Evolutionary conservation across 768 basidiomycete genomes (phyloP), one percentile per base, ranked within the genome.

Genomic region (Podaxis sp.): DNA sequence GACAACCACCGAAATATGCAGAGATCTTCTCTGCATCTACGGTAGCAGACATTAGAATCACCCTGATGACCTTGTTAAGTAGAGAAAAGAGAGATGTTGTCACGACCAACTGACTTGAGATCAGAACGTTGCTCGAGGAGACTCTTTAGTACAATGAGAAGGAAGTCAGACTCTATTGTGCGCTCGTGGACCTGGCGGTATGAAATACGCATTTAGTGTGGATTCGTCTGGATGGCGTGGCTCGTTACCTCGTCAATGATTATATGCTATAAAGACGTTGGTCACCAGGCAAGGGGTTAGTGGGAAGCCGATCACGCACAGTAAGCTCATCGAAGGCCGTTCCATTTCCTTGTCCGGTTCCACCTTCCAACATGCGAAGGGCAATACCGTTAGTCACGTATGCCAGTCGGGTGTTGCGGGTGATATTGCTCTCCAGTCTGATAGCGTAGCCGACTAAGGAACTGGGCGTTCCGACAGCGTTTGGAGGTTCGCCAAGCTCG

Each of bases 1-100:
- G 93, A 67, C 90, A 90, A 52, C 86, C 85, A n/a, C 89, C 92
- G 71, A 99, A 97, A 73, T 89, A 98, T 13, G 74, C 77, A 11
- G 95, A 92, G 44, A 99, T 86, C 77, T 95, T 95, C 60, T 92
- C 88, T 1, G 93, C 88, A 67, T 99, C 95, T 26, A 97, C 80
- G 0, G 97, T 99, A 0, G 97, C 96, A 36, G 95, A 96, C 96
- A 99, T 99, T 52, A 99, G 82, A 15, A 98, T 85, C 44, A 99
- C 86, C 75, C 93, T 95, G 61, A 17, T 30, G 15, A 56, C 63
- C 17, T 52, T 9, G 4, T 33, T 52, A 40, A 64, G 65, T 54
- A 61, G 44, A 36, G 48, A 46, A 26, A 54, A 36, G 63, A 15
- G 40, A n/a, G 19, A 17, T 19, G 13, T 40, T 22, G 26, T 56